A percentile compares a stretch with the other conserved stretches of the same genome.
These are phyloP conservation scores for Exophiala lecanii-corni DNA, from an alignment of 2,329 filamentous ascomycete species.

Conservation along the genomic window DNA sequence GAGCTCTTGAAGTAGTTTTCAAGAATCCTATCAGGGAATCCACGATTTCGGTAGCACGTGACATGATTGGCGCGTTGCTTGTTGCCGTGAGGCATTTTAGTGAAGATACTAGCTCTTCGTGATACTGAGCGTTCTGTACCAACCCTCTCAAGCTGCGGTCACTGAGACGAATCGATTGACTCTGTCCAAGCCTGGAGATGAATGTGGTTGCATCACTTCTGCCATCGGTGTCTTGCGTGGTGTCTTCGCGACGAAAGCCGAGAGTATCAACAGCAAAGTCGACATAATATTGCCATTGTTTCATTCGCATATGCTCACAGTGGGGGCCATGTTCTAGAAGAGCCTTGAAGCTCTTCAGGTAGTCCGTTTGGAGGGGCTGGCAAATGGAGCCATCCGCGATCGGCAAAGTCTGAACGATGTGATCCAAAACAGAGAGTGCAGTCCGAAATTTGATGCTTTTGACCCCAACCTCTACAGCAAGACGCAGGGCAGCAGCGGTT, in stretches of 20 bases:
- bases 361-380: conserved; percentile 67
- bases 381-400: conserved; percentile 57
- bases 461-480: conserved; percentile 65
- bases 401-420: conserved; percentile 71
- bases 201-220: conserved; percentile 31
- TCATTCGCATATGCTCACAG: conserved; percentile 68
- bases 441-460: conserved; percentile 69
- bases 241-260: conserved; percentile 13
- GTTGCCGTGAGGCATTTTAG: conserved; percentile 19
- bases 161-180: conserved; percentile 18
- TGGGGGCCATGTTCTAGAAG: conserved; percentile 71
- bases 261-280: conserved; percentile 68
- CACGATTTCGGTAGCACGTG: conserved; percentile 14
- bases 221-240: background rate
- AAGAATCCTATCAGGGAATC: conserved; percentile 17
- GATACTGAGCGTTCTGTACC: conserved; percentile 8
- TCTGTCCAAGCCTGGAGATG: conserved; percentile 40
- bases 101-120: conserved; percentile 21
- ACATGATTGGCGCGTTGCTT: conserved; percentile 22
- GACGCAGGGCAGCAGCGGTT: conserved; percentile 67
- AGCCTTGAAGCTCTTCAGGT: conserved; percentile 68
- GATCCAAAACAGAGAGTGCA: conserved; percentile 70
- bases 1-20: conserved; percentile 35
- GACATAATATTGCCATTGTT: conserved; percentile 64
- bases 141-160: conserved; percentile 10